Evolutionary conservation across 176 grass and related monocot genomes (phyloP).

Genomic region (Saccharum spontaneum): DNA sequence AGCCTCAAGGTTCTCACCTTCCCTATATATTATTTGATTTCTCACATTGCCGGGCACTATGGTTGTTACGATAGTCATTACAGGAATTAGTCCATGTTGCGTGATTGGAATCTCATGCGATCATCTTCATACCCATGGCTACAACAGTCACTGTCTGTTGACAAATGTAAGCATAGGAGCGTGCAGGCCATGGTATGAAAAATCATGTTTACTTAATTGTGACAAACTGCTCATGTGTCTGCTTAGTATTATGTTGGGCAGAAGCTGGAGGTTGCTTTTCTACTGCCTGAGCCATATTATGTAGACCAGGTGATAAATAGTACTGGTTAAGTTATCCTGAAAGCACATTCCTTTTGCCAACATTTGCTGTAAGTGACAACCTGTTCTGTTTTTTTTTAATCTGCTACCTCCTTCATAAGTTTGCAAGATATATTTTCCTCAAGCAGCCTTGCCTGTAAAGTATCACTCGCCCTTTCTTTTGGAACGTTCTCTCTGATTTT

Average conservation of each 20-base stretch:
- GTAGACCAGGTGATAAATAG: constrained; percentile 58
- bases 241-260: constrained; percentile 65
- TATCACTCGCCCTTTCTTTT: constrained; percentile 27
- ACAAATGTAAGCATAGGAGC: constrained; percentile 55
- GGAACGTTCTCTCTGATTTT: neutral
- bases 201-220: constrained; percentile 54
- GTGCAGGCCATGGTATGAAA: constrained; percentile 56
- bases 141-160: constrained; percentile 48
- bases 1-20: constrained; percentile 53
- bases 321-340: constrained; percentile 55
- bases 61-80: constrained; percentile 55
- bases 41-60: constrained; percentile 48
- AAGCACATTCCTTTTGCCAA: constrained; percentile 43
- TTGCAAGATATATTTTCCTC: constrained; percentile 38
- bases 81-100: constrained; percentile 58
- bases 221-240: constrained; percentile 52
- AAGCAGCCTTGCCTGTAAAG: constrained; percentile 33
- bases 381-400: constrained; percentile 14
- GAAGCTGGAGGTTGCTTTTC: constrained; percentile 50
- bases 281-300: constrained; percentile 49
- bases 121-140: constrained; percentile 39
- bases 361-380: constrained; percentile 59
- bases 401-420: constrained; percentile 37
- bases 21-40: constrained; percentile 57
- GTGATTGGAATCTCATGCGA: constrained; percentile 55